These are phyloP conservation scores for Cladosporium sp. DNA, from an alignment of 2,329 filamentous ascomycete genomes.

Conservation along the genomic window DNA sequence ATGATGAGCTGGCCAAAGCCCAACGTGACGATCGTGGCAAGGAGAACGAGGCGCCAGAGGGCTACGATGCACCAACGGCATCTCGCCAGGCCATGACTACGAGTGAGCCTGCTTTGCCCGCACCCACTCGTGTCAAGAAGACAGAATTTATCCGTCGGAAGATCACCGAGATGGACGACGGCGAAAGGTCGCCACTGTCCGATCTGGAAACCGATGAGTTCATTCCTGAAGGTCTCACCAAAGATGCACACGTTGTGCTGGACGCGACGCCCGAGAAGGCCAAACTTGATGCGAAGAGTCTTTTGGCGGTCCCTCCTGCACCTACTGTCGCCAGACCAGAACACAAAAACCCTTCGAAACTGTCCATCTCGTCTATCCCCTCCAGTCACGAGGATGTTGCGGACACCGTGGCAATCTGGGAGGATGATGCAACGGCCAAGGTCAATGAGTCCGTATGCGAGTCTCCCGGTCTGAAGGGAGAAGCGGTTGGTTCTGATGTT, in stretches of 20 bases:
- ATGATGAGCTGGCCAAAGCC: conserved; percentile 65
- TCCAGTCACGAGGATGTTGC: conserved; percentile 13
- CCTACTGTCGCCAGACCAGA: conserved; percentile 3
- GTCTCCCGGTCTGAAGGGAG: neutral
- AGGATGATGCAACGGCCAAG: conserved; percentile 17
- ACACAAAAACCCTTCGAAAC: neutral
- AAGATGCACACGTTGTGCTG: conserved; percentile 29
- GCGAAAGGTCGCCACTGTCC: conserved; percentile 30
- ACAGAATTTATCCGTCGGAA: conserved; percentile 27
- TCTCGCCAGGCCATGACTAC: conserved; percentile 17
- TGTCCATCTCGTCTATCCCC: conserved; percentile 10
- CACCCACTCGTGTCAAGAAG: conserved; percentile 21
- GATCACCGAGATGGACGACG: conserved; percentile 33
- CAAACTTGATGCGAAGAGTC: conserved; percentile 8
- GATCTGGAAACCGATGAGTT: conserved; percentile 34
- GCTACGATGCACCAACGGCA: conserved; percentile 32
- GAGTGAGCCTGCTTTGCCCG: conserved; percentile 1
- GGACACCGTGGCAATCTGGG: conserved; percentile 26
- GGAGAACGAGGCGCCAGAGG: conserved; percentile 80
- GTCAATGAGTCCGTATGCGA: neutral
- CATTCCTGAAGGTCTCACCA: conserved; percentile 30
- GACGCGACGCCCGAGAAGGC: conserved; percentile 16
- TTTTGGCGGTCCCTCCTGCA: conserved; percentile 12
- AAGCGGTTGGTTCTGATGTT: neutral
- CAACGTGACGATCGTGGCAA: conserved; percentile 66